Conservation (phyloP, 441 rosid genomes). For the Brassica hybrid region DNA sequence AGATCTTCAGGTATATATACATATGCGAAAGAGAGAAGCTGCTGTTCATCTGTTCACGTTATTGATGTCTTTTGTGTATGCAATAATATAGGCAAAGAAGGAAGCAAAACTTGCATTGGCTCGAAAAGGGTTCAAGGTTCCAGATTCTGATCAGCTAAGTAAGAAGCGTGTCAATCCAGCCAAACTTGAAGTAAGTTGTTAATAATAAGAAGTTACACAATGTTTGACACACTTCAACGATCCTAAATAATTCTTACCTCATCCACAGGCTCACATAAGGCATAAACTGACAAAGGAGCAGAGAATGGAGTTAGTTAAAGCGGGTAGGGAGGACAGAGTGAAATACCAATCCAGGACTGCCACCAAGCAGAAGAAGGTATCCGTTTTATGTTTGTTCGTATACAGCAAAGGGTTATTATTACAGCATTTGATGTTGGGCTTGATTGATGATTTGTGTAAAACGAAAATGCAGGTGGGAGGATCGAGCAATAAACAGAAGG, state of each 20-base stretch:
- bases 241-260: slow-evolving; percentile 11
- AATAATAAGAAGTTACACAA: too few species aligned
- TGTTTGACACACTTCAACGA: too few species aligned
- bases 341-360: slow-evolving; percentile 75
- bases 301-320: slow-evolving; percentile 76
- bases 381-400: background rate
- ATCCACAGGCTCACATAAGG: slow-evolving; percentile 74
- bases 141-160: slow-evolving; percentile 76
- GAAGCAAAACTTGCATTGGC: slow-evolving; percentile 69
- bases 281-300: slow-evolving; percentile 80
- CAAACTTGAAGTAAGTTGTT: slow-evolving; percentile 77
- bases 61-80: slow-evolving; percentile 13
- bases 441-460: slow-evolving; percentile 4
- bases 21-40: slow-evolving; percentile 4
- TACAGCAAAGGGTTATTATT: too few species aligned
- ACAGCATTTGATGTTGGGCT: background rate
- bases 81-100: slow-evolving; percentile 63
- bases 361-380: slow-evolving; percentile 82
- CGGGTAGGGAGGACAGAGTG: slow-evolving; percentile 87
- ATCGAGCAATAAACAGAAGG: slow-evolving; percentile 79
- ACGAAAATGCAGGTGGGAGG: slow-evolving; percentile 70
- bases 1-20: slow-evolving; percentile 60
- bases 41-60: background rate
- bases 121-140: slow-evolving; percentile 83
- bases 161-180: slow-evolving; percentile 82